Conservation (phyloP, 1,139 yeast species). For the Starmera stellimalicola region DNA sequence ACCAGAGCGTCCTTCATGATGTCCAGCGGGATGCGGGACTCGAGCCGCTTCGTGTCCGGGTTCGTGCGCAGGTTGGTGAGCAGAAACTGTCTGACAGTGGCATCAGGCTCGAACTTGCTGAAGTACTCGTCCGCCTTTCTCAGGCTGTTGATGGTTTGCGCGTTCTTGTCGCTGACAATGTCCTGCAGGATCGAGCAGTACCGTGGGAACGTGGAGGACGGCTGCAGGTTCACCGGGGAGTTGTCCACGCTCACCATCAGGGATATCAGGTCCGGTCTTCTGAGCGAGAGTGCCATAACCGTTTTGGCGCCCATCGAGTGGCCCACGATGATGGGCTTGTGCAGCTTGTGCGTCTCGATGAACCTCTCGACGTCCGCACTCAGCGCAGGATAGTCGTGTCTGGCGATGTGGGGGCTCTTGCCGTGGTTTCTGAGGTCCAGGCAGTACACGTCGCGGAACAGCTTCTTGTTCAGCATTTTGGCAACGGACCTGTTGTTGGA, state of each 20-base stretch:
- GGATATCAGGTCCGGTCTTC: conserved; percentile 55
- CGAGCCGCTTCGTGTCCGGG: conserved; percentile 26
- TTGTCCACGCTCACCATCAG: conserved; percentile 78
- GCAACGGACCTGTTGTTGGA: conserved; percentile 72
- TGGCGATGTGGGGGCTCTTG: conserved; percentile 61
- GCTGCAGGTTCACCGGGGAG: conserved; percentile 66
- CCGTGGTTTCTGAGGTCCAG: conserved; percentile 89
- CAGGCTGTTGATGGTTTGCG: conserved; percentile 29
- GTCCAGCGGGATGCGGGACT: conserved; percentile 59
- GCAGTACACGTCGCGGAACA: conserved; percentile 49
- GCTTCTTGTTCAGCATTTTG: conserved; percentile 28
- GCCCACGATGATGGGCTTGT: conserved; percentile 61
- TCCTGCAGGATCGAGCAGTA: conserved; percentile 57
- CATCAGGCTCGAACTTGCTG: conserved; percentile 49
- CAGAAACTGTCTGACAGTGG: conserved; percentile 67
- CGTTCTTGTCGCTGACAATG: conserved; percentile 33
- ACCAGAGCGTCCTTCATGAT: conserved; percentile 56
- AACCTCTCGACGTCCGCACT: conserved; percentile 80
- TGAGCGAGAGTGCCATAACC: conserved; percentile 78
- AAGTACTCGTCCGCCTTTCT: conserved; percentile 65
- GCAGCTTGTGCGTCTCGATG: conserved; percentile 37
- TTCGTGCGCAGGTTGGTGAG: conserved; percentile 55
- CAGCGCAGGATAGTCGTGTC: conserved; percentile 73
- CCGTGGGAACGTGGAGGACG: conserved; percentile 51
- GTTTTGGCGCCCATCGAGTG: conserved; percentile 98